Evolutionary conservation across 2,329 filamentous ascomycete species (phyloP).

Genomic region (Penicillium brasilianum): DNA sequence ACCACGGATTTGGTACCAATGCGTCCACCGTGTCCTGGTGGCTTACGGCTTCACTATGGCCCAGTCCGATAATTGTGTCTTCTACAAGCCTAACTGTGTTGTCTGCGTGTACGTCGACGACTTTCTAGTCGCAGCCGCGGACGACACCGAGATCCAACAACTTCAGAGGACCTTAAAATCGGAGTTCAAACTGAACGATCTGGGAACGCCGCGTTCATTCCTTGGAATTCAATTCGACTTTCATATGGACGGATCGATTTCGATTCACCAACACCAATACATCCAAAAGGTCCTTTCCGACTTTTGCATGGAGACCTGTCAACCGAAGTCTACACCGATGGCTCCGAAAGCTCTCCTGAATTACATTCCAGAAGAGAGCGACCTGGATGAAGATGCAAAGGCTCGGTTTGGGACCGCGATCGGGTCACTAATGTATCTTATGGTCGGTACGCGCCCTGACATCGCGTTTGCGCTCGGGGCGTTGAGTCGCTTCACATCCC

Average conservation of each 20-base stretch:
- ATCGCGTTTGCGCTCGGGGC: constrained; percentile 13
- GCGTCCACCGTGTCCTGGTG: not conserved
- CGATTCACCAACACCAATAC: not conserved
- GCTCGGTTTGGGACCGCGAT: not conserved
- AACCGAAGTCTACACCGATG: not conserved
- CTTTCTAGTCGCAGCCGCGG: not conserved
- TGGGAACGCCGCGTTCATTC: not conserved
- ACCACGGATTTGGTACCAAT: not conserved
- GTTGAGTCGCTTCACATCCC: constrained; percentile 17
- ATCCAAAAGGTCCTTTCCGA: not conserved
- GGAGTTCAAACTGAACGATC: not conserved
- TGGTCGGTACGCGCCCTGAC: constrained; percentile 13
- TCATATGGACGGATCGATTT: not conserved
- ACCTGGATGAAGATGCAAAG: not conserved
- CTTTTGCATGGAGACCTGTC: not conserved
- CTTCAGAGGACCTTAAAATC: not conserved
- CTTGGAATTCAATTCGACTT: not conserved
- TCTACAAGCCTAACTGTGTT: not conserved
- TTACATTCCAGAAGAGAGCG: not conserved
- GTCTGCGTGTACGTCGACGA: not conserved
- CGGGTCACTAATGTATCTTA: constrained; percentile 13
- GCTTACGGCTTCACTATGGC: too few species aligned
- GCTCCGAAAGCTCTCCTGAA: not conserved
- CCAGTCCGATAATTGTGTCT: too few species aligned
- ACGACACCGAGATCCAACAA: too few species aligned